Evolutionary conservation across 768 basidiomycete species (phyloP).

Genomic region (Suillus spraguei): DNA sequence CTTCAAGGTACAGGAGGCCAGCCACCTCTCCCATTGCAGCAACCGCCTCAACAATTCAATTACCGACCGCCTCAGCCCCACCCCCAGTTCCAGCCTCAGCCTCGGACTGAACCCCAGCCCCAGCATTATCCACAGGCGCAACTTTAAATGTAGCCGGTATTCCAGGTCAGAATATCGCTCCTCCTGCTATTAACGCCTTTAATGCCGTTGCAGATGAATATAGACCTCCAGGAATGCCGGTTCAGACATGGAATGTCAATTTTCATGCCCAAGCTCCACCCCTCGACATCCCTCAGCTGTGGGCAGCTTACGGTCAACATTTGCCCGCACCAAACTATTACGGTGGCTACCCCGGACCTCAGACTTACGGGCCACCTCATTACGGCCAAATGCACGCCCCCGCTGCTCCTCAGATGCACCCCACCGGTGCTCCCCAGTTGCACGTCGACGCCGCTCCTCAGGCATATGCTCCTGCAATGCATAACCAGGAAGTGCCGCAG

Average conservation of each 20-base stretch:
- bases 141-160: no score
- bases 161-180: no score
- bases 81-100: no score
- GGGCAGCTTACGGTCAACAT: background rate
- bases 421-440: no score
- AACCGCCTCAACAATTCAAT: background rate
- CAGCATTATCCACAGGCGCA: background rate
- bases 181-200: no score
- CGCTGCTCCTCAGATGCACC: no score
- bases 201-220: no score
- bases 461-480: no score
- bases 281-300: background rate
- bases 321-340: background rate
- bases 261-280: background rate
- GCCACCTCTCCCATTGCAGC: background rate
- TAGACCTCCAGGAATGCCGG: background rate
- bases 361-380: background rate
- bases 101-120: background rate
- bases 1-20: background rate
- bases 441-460: no score
- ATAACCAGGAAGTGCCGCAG: no score
- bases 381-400: background rate
- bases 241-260: background rate
- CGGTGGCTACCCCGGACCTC: background rate
- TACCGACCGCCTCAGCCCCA: background rate